Conservation (phyloP, 129 eudicot species). For the Flaveria ramosissima region DNA sequence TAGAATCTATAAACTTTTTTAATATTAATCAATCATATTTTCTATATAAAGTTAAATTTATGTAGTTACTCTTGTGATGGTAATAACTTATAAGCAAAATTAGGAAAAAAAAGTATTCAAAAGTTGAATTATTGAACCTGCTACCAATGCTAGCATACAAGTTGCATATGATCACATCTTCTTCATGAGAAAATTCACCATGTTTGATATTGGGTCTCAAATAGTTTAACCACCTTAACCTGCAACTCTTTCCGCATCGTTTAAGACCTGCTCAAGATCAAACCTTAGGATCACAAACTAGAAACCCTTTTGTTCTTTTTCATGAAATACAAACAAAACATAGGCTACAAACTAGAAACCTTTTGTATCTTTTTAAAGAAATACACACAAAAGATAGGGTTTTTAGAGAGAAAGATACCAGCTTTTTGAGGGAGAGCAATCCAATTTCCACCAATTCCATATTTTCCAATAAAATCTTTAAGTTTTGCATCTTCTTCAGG, state of each 20-base stretch:
- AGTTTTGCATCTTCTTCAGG: slow-evolving; percentile 98
- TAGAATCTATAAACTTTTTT: background rate
- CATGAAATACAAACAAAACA: too few species aligned
- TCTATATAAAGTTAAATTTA: slow-evolving; percentile 11
- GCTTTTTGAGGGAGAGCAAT: slow-evolving; percentile 95
- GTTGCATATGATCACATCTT: slow-evolving; percentile 75
- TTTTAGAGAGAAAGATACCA: slow-evolving; percentile 46
- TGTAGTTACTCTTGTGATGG: slow-evolving; percentile 7
- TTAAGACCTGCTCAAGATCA: slow-evolving; percentile 56
- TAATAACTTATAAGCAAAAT: slow-evolving; percentile 15
- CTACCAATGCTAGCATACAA: slow-evolving; percentile 83
- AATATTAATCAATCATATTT: background rate
- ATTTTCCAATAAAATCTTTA: slow-evolving; percentile 69
- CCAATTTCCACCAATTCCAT: slow-evolving; percentile 96
- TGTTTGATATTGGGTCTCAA: slow-evolving; percentile 87
- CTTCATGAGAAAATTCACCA: slow-evolving; percentile 88
- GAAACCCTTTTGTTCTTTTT: slow-evolving; percentile 7
- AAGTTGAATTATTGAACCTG: slow-evolving; percentile 45
- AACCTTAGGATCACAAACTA: background rate
- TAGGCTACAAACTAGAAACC: too few species aligned
- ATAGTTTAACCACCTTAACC: slow-evolving; percentile 95
- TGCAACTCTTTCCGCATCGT: slow-evolving; percentile 97
- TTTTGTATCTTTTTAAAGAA: too few species aligned
- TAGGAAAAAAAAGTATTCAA: background rate
- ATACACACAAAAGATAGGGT: background rate